Evolutionary conservation across 441 rosid species (phyloP), one percentile per base, ranked within the genome.

Genomic region (Viola pubescens): DNA sequence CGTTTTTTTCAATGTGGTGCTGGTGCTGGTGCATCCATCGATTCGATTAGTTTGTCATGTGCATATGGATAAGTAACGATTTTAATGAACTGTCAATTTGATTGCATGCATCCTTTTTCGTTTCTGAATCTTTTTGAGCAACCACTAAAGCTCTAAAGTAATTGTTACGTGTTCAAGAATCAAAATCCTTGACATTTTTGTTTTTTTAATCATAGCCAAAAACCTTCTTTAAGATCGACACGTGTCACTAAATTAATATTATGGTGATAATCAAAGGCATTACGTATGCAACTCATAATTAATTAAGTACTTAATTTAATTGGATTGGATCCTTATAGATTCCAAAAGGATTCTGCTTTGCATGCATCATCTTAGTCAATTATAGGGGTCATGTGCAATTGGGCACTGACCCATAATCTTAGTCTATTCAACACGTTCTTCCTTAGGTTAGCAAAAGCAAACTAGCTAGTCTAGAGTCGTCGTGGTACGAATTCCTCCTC

Each of bases 71-170:
- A 63, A 44, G 52, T 54, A 59, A 13, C 11, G 62, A 62, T 63
- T 11, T 62, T 41, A 48, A 69, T 68, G 79, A 69, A 61, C 66
- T 59, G 72, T 68, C 67, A 59, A 46, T 19, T 55, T 47, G 60
- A 65, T 65, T 62, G 64, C 37, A 62, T 53, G 70, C 34, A 26
- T 26, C 34, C 2, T 26, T 26, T 26, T 44, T 69, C 46, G 40
- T 41, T 53, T 56, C 34, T 49, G 65, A 66, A 1, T 26, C 34
- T 26, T 26, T 26, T 26, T 26, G 2, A 2, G 2, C 34, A 26
- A 26, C 34, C 34, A 26, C 34, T 26, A 26, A 19, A 19, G 26
- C 26, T 19, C 26, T 19, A 19, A 19, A 19, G 1, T 19, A 19
- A 19, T 19, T 19, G 26, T 19, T 19, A 19, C 26, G 26, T 19